A percentile compares a stretch with the other conserved stretches of the same genome.
phyloP scores from a whole-genome alignment of 2,329 filamentous ascomycete species.

The Microascus cirrosus region DNA sequence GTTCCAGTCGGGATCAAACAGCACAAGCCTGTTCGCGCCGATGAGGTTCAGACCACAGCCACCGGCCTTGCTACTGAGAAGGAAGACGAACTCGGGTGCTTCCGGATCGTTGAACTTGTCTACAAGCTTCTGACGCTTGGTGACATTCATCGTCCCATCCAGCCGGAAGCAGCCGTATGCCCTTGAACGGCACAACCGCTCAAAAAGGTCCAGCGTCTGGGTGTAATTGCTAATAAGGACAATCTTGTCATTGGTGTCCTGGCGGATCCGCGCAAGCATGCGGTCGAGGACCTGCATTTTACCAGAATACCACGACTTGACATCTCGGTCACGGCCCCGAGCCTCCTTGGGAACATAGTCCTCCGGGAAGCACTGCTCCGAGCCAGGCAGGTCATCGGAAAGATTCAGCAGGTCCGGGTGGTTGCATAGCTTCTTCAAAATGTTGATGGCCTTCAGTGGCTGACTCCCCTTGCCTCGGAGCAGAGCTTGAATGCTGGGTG shows the following conservation, averaged over 20 bases:
- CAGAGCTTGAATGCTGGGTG: slow-evolving; percentile 85
- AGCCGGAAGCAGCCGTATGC: slow-evolving; percentile 79
- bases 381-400: slow-evolving; percentile 73
- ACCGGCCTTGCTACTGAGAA: slow-evolving; percentile 94
- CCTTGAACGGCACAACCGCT: slow-evolving; percentile 74
- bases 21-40: slow-evolving; percentile 83
- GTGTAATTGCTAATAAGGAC: slow-evolving; percentile 99
- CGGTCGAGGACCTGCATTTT: slow-evolving; percentile 98
- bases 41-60: slow-evolving; percentile 95
- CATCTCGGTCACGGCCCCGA: slow-evolving; percentile 78
- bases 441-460: slow-evolving; percentile 88
- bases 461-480: slow-evolving; percentile 91
- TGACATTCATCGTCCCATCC: slow-evolving; percentile 96
- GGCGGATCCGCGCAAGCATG: slow-evolving; percentile 90
- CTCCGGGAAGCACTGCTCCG: slow-evolving; percentile 68
- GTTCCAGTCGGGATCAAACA: slow-evolving; percentile 98
- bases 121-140: slow-evolving; percentile 91
- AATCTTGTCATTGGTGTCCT: slow-evolving; percentile 98
- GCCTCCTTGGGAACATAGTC: slow-evolving; percentile 84
- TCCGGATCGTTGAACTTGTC: slow-evolving; percentile 96
- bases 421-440: slow-evolving; percentile 97
- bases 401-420: slow-evolving; percentile 88
- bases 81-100: slow-evolving; percentile 81
- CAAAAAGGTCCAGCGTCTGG: slow-evolving; percentile 88
- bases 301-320: slow-evolving; percentile 92